These are phyloP conservation scores for Termitomyces heimii DNA, from an alignment of 768 basidiomycete genomes.

Conservation along the genomic window DNA sequence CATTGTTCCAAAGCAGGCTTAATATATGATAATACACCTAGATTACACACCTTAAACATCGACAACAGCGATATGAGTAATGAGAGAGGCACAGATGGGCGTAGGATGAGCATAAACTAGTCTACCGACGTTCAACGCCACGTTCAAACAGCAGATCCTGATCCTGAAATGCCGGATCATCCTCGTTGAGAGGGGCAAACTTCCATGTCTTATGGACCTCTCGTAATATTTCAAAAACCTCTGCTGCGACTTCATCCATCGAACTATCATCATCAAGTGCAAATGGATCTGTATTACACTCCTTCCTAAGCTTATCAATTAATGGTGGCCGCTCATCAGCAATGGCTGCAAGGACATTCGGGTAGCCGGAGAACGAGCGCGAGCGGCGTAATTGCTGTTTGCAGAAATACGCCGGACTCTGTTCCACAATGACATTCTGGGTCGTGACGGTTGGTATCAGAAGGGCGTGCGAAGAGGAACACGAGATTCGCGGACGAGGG, in stretches of 20 bases:
- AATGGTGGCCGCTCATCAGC: neutral
- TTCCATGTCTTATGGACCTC: neutral
- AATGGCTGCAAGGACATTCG: neutral
- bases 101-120: too few species aligned
- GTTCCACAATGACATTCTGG: neutral
- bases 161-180: neutral
- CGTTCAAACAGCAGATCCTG: too few species aligned
- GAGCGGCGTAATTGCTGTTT: neutral
- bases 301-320: neutral
- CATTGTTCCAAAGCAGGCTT: too few species aligned
- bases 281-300: neutral
- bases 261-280: neutral
- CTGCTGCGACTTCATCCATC: neutral
- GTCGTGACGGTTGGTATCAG: neutral
- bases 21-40: too few species aligned
- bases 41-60: neutral
- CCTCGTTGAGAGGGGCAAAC: neutral
- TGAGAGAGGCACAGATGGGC: neutral
- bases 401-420: neutral
- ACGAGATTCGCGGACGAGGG: neutral
- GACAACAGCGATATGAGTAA: neutral
- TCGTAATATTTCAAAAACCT: neutral
- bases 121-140: neutral
- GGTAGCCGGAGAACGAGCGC: neutral
- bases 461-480: neutral